Evolutionary conservation across 768 basidiomycete species (phyloP), one percentile per base, ranked within the genome.

Genomic region (Leccinellum rugosiceps): DNA sequence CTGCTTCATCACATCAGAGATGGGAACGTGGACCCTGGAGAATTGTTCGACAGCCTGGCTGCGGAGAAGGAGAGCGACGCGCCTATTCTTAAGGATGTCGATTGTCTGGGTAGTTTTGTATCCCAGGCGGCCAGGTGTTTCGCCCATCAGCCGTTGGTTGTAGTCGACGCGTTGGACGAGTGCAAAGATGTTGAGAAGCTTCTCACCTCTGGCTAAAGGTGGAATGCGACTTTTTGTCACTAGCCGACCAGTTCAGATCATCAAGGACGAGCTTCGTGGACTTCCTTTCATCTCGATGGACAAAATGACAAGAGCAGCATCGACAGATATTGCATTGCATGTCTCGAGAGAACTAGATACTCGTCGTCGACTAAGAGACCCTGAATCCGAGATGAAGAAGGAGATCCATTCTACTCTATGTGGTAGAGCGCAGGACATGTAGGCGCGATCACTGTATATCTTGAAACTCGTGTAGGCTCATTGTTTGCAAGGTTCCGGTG

Each of bases 151-250:
- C 65, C 65, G 1, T 15, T 66, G 10, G 31, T 59, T 4, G 32
- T 66, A 5, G 43, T 66, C 2, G 66, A 66, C 15, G 65, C 66
- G 9, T 48, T 65, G 11, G 65, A 67, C n/a, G 65, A 67, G 43
- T 66, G 66, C 46, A 31, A 54, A 9, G 55, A 50, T 1, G 15
- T 49, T 4, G 49, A 58, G 6, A 47, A 49, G 9, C 55, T 66
- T n/a, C 62, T 66, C 10, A 30, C 23, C 19, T n/a, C 19, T 45
- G 58, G 25, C 32, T 3, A 46, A 35, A 11, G 48, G 55, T 1
- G 35, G 35, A 8, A 7, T 67, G 13, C 63, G 38, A 26, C 41
- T 65, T 8, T 58, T 66, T 26, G 35, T 65, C 6, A 66, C 58
- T 19, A 65, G 63, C 28, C 64, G 66, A 13, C 50, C 55, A 3